These are phyloP conservation scores for Boletus vermiculosoides DNA, from an alignment of 768 basidiomycete genomes.

Conservation along the genomic window DNA sequence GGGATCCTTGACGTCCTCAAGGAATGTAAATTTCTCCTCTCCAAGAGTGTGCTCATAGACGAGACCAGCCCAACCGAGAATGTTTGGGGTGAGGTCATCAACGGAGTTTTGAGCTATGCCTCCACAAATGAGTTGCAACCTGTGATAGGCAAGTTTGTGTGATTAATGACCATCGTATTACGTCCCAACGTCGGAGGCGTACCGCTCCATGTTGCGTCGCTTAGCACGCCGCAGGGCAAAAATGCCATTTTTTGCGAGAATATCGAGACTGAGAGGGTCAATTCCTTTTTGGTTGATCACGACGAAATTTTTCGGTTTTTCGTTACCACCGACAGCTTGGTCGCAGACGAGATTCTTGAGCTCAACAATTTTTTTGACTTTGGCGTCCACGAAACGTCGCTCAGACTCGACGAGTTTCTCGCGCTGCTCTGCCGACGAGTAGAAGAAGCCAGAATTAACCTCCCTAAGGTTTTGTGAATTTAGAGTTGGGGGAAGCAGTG, in stretches of 20 bases:
- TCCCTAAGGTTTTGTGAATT: conserved; percentile 55
- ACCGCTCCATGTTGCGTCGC: conserved; percentile 99
- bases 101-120: conserved; percentile 97
- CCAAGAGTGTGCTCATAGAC: conserved; percentile 99
- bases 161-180: conserved; percentile 31
- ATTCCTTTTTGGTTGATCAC: conserved; percentile 99
- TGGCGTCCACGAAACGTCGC: conserved; percentile 88
- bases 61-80: conserved; percentile 96
- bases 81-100: conserved; percentile 87
- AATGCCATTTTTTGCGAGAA: conserved; percentile 95
- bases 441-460: conserved; percentile 99
- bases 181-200: conserved; percentile 23
- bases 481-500: conserved; percentile 18
- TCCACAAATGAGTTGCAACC: conserved; percentile 91
- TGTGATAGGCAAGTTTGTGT: conserved; percentile 32
- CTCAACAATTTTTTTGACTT: conserved; percentile 93
- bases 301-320: conserved; percentile 86
- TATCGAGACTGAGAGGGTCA: conserved; percentile 93
- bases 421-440: conserved; percentile 95
- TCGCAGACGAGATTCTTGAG: conserved; percentile 97
- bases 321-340: conserved; percentile 78
- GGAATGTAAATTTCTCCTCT: conserved; percentile 97
- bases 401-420: conserved; percentile 99
- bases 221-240: conserved; percentile 93
- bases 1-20: conserved; percentile 94